Percentiles rank a stretch among this genome's conserved stretches.
phyloP scores from a whole-genome alignment of 1,139 yeast genomes.

The Blastobotrys serpentis region DNA sequence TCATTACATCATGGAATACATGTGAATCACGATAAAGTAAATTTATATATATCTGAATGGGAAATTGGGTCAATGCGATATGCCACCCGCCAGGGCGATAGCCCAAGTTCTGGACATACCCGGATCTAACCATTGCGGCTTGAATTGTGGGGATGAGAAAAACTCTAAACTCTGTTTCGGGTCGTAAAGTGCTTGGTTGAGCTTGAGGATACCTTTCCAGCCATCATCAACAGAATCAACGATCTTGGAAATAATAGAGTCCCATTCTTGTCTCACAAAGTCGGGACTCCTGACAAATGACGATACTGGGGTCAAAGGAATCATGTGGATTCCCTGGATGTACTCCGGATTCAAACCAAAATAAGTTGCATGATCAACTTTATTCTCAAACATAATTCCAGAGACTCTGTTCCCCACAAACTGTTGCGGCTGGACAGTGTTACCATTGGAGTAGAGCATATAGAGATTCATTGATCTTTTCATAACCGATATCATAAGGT shows the following conservation, averaged over 20 bases:
- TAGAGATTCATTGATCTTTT: slow-evolving; percentile 60
- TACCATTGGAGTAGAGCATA: slow-evolving; percentile 55
- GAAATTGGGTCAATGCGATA: too few relatives aligned
- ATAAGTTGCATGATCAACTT: slow-evolving; percentile 84
- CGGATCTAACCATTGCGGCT: slow-evolving; percentile 60
- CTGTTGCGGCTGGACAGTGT: slow-evolving; percentile 43
- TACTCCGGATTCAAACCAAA: slow-evolving; percentile 71
- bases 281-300: slow-evolving; percentile 64
- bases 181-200: slow-evolving; percentile 71
- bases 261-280: slow-evolving; percentile 80
- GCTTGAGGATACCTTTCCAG: slow-evolving; percentile 79
- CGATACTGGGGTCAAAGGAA: slow-evolving; percentile 83
- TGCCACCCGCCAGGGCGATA: slow-evolving; percentile 66
- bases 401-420: slow-evolving; percentile 61
- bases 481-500: slow-evolving; percentile 64
- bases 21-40: not conserved
- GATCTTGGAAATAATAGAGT: slow-evolving; percentile 46
- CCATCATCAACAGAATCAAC: slow-evolving; percentile 62
- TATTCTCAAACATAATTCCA: slow-evolving; percentile 75
- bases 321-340: slow-evolving; percentile 91
- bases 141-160: slow-evolving; percentile 55
- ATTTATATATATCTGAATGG: slow-evolving; percentile 17
- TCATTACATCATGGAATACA: not conserved
- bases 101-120: slow-evolving; percentile 94
- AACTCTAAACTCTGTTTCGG: slow-evolving; percentile 62